Evolutionary conservation across 2,329 filamentous ascomycete species (phyloP), one percentile per base, ranked within the genome.

Genomic region (Sarocladiaceae sp.): DNA sequence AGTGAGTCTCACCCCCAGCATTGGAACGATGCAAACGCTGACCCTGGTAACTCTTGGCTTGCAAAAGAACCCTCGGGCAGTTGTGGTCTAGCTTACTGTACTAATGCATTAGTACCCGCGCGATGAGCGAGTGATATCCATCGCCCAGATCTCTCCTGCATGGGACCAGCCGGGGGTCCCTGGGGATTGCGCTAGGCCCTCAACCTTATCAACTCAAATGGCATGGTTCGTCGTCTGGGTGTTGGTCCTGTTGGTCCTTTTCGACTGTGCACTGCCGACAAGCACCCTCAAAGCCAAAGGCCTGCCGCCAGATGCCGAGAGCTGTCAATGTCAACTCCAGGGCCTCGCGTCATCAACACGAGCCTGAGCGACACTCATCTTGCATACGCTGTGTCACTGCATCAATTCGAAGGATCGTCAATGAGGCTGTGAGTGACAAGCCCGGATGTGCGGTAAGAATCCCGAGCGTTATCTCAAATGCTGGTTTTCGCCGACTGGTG

Each of bases 31-130:
- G 10, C 37, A 27, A 24, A 21, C 26, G 37, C 21, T 29, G 29
- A 41, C 23, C 23, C 29, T 41, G 29, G 37, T 15, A 19, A 24
- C 29, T 41, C 37, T 41, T 41, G 37, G 37, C 37, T 24, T 29
- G 37, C 37, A 41, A 41, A 41, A 41, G 37, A 24, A 21, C 37
- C 37, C 37, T 41, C 24, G 37, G 29, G 37, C 15, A 15, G n/a
- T 29, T 41, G 6, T 12, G 20, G 37, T 16, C 24, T 41, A 41
- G 37, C 37, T 27, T 13, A 4, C 23, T 29, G 37, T 10, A 10
- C 23, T 19, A 5, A 24, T 41, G 23, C 37, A 5, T 41, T 41
- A 41, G 37, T 19, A 24, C 23, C 37, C 37, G 37, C 15, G 20
- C 19, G 21, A 6, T 41, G 23, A 24, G 13, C 37, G 23, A 41